Conservation (phyloP, 805 yeast genomes). For the Yarrowia sp. region DNA sequence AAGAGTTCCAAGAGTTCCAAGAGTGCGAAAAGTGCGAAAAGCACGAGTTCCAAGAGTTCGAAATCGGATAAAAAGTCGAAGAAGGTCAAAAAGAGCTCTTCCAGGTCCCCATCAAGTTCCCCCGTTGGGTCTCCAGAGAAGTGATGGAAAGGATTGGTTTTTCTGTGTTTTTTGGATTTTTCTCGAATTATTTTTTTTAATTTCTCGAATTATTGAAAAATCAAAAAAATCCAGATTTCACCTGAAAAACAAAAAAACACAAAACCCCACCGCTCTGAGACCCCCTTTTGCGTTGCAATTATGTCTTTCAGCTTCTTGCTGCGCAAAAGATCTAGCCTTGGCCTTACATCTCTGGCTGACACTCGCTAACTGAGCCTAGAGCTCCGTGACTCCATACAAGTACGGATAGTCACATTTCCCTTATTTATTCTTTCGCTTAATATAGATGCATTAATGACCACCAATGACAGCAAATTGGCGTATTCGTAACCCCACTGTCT, state of each 20-base stretch:
- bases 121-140: slow-evolving; percentile 4
- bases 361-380: neutral
- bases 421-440: slow-evolving; percentile 18
- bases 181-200: no score
- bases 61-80: neutral
- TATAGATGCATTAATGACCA: neutral
- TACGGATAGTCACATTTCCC: neutral
- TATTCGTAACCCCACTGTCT: neutral
- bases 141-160: no score
- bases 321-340: no score
- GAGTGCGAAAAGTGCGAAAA: neutral
- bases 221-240: no score
- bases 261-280: no score
- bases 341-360: neutral
- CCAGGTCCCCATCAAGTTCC: neutral
- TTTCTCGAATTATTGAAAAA: no score
- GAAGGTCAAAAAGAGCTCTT: neutral
- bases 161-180: no score
- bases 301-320: no score
- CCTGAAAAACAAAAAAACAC: no score
- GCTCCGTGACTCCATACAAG: slow-evolving; percentile 28
- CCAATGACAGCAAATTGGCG: neutral
- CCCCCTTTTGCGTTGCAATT: neutral
- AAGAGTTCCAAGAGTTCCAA: slow-evolving; percentile 2
- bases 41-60: neutral